Evolutionary conservation across 805 yeast genomes (phyloP).

Genomic region (Blastobotrys chiropterorum): DNA sequence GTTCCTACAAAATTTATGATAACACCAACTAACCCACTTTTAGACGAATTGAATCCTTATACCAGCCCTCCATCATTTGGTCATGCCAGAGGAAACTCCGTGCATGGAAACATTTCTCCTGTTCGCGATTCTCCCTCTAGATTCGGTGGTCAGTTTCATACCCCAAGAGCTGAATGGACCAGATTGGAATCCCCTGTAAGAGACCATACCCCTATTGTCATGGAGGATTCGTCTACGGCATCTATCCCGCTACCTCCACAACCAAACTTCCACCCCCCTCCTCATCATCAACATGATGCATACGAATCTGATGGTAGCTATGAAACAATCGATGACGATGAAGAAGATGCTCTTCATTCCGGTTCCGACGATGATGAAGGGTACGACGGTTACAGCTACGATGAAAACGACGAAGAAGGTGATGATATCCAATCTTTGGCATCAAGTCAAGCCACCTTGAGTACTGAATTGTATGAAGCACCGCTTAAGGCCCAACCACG

Average conservation of each 20-base stretch:
- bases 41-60: not conserved
- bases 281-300: not conserved
- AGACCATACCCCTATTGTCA: constrained; percentile 19
- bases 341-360: constrained; percentile 2
- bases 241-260: constrained; percentile 16
- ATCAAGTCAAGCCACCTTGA: constrained; percentile 18
- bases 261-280: constrained; percentile 15
- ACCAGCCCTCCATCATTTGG: not conserved
- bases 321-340: constrained; percentile 11
- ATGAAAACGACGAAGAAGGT: constrained; percentile 13
- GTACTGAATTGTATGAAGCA: constrained; percentile 21
- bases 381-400: constrained; percentile 5
- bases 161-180: constrained; percentile 64
- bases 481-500: constrained; percentile 40
- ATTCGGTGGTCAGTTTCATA: constrained; percentile 22
- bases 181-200: constrained; percentile 60
- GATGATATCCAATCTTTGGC: constrained; percentile 7
- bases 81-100: not conserved
- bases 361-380: constrained; percentile 10
- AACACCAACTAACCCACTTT: not conserved
- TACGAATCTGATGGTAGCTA: not conserved
- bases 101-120: constrained; percentile 5
- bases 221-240: constrained; percentile 13
- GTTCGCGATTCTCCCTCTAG: constrained; percentile 18
- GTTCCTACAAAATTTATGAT: not conserved